A percentile compares a stretch with the other conserved stretches of the same genome.
Evolutionary conservation across 2,329 filamentous ascomycete species (phyloP).

Genomic region (Phyllosticta paracitricarpa): DNA sequence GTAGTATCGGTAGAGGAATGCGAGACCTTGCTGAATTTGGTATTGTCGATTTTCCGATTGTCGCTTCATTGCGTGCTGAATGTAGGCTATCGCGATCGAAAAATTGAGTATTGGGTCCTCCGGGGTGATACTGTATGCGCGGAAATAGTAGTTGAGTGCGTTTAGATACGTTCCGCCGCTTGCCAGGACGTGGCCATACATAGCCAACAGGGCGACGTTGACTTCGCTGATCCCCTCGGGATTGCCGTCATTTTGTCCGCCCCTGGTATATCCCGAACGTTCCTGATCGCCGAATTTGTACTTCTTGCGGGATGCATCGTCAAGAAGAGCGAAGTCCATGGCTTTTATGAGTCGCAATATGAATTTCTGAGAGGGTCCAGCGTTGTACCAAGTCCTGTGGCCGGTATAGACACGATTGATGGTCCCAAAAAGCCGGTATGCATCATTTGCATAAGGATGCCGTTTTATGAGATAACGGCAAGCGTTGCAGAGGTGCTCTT

Average conservation of each 20-base stretch:
- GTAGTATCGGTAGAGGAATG: conserved; percentile 70
- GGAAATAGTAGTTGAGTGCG: conserved; percentile 79
- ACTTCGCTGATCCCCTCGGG: conserved; percentile 37
- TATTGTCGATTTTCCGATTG: conserved; percentile 86
- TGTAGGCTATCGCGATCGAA: conserved; percentile 63
- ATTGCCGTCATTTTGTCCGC: conserved; percentile 28
- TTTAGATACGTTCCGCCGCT: conserved; percentile 73
- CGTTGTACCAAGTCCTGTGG: conserved; percentile 60
- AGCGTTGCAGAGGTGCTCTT: conserved; percentile 62
- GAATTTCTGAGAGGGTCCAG: conserved; percentile 78
- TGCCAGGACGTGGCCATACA: conserved; percentile 86
- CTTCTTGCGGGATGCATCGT: conserved; percentile 38
- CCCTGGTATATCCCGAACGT: conserved; percentile 28
- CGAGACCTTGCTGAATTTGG: conserved; percentile 72
- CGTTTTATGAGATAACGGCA: conserved; percentile 79
- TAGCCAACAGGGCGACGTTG: conserved; percentile 71
- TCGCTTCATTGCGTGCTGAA: conserved; percentile 81
- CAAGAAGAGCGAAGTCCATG: conserved; percentile 62
- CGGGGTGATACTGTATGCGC: conserved; percentile 56
- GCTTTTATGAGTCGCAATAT: conserved; percentile 84
- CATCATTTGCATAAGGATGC: conserved; percentile 68
- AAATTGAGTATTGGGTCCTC: conserved; percentile 70
- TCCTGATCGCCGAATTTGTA: conserved; percentile 30
- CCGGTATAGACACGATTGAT: conserved; percentile 68
- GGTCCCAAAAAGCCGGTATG: conserved; percentile 72